These are phyloP conservation scores for Nymphaea thermarum DNA, from an alignment of 164 flowering plant genomes.

Conservation along the genomic window DNA sequence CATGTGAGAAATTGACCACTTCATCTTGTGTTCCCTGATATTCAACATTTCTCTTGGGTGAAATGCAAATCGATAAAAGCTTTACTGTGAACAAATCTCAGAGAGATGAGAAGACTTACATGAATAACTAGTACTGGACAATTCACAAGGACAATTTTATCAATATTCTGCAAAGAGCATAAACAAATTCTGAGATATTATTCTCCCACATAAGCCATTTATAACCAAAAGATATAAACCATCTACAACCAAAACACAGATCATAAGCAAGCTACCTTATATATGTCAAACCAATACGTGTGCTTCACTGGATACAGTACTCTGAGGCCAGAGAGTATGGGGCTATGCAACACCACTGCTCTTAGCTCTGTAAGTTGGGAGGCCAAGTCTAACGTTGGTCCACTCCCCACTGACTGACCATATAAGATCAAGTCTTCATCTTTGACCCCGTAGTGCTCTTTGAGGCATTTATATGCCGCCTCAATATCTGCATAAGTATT, in stretches of 20 bases:
- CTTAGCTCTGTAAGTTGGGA: slow-evolving; percentile 57
- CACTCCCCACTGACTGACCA: slow-evolving; percentile 97
- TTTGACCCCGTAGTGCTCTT: slow-evolving; percentile 76
- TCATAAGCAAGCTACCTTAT: slow-evolving; percentile 45
- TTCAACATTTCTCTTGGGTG: not conserved
- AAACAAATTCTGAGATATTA: not conserved
- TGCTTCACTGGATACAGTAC: slow-evolving; percentile 77
- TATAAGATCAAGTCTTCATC: slow-evolving; percentile 75
- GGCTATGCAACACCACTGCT: slow-evolving; percentile 89
- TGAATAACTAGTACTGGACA: slow-evolving; percentile 88
- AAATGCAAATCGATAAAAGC: not conserved
- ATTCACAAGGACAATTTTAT: slow-evolving; percentile 63
- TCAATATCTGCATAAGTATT: slow-evolving; percentile 91
- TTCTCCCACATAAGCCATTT: not conserved
- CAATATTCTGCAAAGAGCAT: slow-evolving; percentile 55
- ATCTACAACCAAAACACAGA: slow-evolving; percentile 17
- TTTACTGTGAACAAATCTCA: not conserved
- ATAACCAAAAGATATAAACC: not conserved
- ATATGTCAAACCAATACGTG: slow-evolving; percentile 92
- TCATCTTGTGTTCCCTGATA: slow-evolving; percentile 87
- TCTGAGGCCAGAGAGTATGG: slow-evolving; percentile 87
- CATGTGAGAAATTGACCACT: slow-evolving; percentile 87
- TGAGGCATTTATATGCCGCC: slow-evolving; percentile 82
- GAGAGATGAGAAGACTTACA: slow-evolving; percentile 29
- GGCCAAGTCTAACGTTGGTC: slow-evolving; percentile 88